Base-by-base conservation (phyloP, 257 asterid species). In the Linaria vulgaris region DNA sequence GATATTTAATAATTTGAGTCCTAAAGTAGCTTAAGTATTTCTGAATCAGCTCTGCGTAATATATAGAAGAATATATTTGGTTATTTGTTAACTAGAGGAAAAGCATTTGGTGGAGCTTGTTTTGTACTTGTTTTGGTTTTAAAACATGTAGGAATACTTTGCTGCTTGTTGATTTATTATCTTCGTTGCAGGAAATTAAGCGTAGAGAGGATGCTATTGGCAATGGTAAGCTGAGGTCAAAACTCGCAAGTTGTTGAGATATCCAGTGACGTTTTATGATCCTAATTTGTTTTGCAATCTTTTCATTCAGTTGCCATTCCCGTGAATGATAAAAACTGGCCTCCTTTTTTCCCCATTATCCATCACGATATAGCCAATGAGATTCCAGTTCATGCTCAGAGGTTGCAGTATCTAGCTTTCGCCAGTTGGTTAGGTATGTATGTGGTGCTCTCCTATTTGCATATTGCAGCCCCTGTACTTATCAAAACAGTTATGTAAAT, bases 281-380 rank as follows among this genome's bases (percentile, higher is more conserved):
- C 51, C 51, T 54, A 59, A 59, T 57, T 56, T 50, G 55, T 72
- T 61, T 30, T 60, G 57, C 53, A 30, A 55, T 61, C 47, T 59
- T 73, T 57, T 21, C 34, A 5, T 63, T 62, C 84, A 83, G 89
- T 82, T 71, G 80, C 72, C 56, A 66, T 80, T 61, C 82, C 85
- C n/a, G 80, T 80, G 52, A 82, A 80, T 78, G 82, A 80, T 56
- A 80, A 74, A 73, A 83, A 83, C 43, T 83, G 89, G 89, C 89
- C 89, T 16, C 84, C 89, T 12, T 64, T 72, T 64, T 83, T 83
- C 48, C 89, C 89, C 57, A 75, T 83, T 59, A 83, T 83, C 67
- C 89, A 83, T 65, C 89, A 83, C 63, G 89, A 83, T 67, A 77
- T 83, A 69, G 69, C 82, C 56, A 83, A 80, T 69, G 89, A 83